Base-by-base conservation (phyloP, 257 asterid genomes). In the Solanum microdontum region DNA sequence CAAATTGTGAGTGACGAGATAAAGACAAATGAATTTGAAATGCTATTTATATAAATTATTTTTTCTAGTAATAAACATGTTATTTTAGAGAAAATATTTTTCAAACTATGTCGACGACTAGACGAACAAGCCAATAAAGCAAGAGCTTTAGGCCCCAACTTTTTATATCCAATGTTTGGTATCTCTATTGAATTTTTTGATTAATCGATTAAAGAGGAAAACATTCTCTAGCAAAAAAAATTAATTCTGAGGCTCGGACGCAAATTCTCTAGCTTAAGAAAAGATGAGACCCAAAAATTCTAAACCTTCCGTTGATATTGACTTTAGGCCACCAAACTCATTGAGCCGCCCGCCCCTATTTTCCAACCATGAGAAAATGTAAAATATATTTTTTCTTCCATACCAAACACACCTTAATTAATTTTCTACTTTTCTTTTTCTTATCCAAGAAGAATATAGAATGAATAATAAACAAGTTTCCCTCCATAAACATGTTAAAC, bases 401-500 rank as follows among this genome's bases (percentile, higher is more conserved):
- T 30, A 30, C 23, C 0, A 30, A 70, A 30, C n/a, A 14, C n/a
- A 15, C n/a, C 3, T 32, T 8, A 33, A 17, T 32, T 33, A 72
- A 72, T 1, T 19, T 86, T 30, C 32, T 73, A 26, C 39, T 79
- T 45, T 79, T 45, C 28, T 28, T 45, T 80, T 45, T 28, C 30
- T 48, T 80, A 8, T 48, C 69, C 68, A 48, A 48, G 40, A 48
- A 80, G 69, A 80, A 80, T 28, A 34, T 74, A 48, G 69, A 80
- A 28, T 80, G 28, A 80, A 80, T 28, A 39, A 80, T 34, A 48
- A 86, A 84, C 87, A 64, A 66, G 80, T 86, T 86, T 86, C 84
- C 88, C 88, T 55, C 88, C 88, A 87, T 77, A 74, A 55, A 77
- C 86, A n/a, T 87, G 77, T 62, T 32, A 30, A 76, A 87, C 85